Evolutionary conservation across 805 yeast genomes (phyloP).

Genomic region (Millerozyma miso): DNA sequence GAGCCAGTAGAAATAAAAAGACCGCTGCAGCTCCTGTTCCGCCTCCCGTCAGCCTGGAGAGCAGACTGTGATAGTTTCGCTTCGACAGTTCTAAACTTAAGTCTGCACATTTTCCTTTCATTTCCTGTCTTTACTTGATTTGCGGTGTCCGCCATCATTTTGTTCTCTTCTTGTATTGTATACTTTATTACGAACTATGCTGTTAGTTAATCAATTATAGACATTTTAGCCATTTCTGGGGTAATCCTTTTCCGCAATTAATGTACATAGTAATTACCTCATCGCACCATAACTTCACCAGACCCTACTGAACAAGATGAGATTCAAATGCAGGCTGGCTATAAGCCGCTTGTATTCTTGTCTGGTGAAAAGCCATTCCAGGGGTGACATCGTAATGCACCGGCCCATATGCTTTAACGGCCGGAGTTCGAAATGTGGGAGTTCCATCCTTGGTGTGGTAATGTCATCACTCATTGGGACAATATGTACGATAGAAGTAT

Average conservation of each 20-base stretch:
- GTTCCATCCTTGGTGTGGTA: not conserved
- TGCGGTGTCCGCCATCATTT: not conserved
- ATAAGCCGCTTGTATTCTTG: too few relatives aligned
- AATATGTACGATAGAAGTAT: not conserved
- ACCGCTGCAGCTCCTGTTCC: conserved; percentile 42
- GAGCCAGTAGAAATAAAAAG: conserved; percentile 24
- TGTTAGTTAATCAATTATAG: not conserved
- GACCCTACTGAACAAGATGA: too few relatives aligned
- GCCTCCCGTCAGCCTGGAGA: conserved; percentile 4
- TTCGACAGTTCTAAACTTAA: not conserved
- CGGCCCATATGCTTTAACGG: too few relatives aligned
- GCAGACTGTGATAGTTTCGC: not conserved
- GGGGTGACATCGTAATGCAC: too few relatives aligned
- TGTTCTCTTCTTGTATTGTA: not conserved
- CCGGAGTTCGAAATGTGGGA: not conserved
- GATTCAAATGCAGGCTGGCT: too few relatives aligned
- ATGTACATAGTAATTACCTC: too few relatives aligned
- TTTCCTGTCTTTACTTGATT: not conserved
- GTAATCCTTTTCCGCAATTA: too few relatives aligned
- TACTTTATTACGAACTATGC: not conserved
- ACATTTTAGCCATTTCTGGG: not conserved
- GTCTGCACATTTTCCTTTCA: not conserved
- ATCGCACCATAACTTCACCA: too few relatives aligned
- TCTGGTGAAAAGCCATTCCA: too few relatives aligned
- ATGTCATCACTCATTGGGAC: not conserved